Base-by-base conservation (phyloP, 495 filamentous ascomycete genomes). In the Penicillium desertorum region DNA sequence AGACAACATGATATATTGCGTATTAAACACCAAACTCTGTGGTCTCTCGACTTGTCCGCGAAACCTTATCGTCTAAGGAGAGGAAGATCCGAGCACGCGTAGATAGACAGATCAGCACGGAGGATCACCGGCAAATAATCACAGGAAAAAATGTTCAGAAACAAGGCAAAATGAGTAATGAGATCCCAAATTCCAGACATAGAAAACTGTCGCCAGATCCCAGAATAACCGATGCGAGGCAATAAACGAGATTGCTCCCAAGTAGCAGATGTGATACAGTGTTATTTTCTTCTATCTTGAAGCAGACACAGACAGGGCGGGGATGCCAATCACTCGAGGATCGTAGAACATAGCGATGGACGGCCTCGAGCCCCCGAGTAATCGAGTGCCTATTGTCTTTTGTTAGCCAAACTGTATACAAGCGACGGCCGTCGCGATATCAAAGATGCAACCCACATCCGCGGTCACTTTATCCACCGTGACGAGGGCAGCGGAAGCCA, bases 401-500 rank as follows among this genome's bases (percentile, higher is more conserved):
- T 45, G 16, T 57, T 45, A 57, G 55, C 12, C 11, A 25, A 45
- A 37, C 25, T 4, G n/a, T 25, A 23, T 57, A 7, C 37, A 36
- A 51, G 46, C 46, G 27, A 51, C 23, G 20, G 10, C n/a, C n/a
- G 29, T 2, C 25, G n/a, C 25, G 19, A 32, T 43, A 39, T 30
- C 5, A 27, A 6, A 29, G 19, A 41, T 29, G 2, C n/a, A 8
- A 43, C 51, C n/a, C 19, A 50, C 32, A 16, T 25, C 20, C 16
- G 39, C 3, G 11, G 7, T 10, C 49, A 29, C 5, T 37, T 47
- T 74, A 72, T 37, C 72, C 70, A 58, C 70, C 69, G 49, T 76
- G 74, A 14, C 58, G 51, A 45, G 73, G 63, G 66, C 76, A 78
- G 50, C 71, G 70, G 64, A 68, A 74, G 37, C 71, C 73, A 32